These are phyloP conservation scores for Corymbia calophylla DNA, from an alignment of 441 rosid genomes.

Conservation along the genomic window DNA sequence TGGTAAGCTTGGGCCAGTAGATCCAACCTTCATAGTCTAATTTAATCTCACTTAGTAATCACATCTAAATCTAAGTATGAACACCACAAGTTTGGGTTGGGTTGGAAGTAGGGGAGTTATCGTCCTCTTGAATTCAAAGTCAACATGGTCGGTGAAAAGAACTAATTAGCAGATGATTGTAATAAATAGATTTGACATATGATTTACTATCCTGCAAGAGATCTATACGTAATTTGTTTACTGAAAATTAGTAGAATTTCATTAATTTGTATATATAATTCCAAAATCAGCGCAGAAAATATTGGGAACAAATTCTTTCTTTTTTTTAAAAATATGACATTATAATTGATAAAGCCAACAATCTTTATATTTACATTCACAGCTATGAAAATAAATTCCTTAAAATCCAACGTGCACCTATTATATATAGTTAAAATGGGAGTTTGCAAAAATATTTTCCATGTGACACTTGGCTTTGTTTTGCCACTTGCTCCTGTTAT, in stretches of 20 bases:
- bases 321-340: neutral
- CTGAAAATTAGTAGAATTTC: neutral
- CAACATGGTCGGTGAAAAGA: neutral
- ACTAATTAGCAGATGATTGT: neutral
- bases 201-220: neutral
- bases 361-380: neutral
- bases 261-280: neutral
- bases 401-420: neutral
- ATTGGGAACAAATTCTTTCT: neutral
- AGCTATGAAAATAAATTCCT: accelerated
- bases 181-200: neutral
- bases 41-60: neutral
- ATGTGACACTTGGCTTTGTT: neutral
- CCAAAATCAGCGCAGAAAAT: neutral
- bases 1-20: neutral
- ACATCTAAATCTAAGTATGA: neutral
- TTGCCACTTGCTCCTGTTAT: no score
- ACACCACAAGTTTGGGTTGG: neutral
- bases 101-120: neutral
- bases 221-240: neutral
- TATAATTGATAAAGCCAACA: no score
- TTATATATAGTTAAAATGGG: no score
- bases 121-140: neutral
- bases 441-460: neutral
- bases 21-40: neutral